These are phyloP conservation scores for Neofusicoccum sp. DNA, from an alignment of 2,329 filamentous ascomycete genomes.

Conservation along the genomic window DNA sequence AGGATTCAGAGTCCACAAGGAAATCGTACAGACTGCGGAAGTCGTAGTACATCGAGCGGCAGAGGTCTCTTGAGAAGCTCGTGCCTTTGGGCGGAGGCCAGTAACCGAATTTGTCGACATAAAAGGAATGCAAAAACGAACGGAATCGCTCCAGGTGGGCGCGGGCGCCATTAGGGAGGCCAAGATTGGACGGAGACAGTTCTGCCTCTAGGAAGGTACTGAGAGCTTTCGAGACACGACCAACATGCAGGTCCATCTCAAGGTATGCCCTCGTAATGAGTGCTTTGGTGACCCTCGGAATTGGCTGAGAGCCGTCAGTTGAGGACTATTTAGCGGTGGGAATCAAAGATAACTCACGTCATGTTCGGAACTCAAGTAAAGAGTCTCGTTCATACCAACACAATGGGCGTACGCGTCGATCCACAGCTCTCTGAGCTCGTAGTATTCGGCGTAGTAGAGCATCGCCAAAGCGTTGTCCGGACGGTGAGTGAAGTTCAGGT, in stretches of 20 bases:
- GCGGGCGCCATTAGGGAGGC: conserved; percentile 61
- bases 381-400: conserved; percentile 70
- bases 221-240: conserved; percentile 55
- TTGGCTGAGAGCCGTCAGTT: conserved; percentile 30
- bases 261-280: conserved; percentile 64
- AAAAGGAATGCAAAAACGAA: conserved; percentile 67
- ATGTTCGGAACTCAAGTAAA: conserved; percentile 63
- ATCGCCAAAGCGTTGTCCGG: conserved; percentile 70
- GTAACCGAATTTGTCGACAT: conserved; percentile 67
- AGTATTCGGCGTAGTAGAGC: conserved; percentile 68
- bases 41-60: conserved; percentile 66
- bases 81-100: conserved; percentile 64
- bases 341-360: conserved; percentile 50
- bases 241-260: conserved; percentile 67
- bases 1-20: conserved; percentile 65
- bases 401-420: conserved; percentile 76
- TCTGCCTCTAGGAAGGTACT: conserved; percentile 72
- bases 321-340: background rate
- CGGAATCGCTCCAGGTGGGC: conserved; percentile 74
- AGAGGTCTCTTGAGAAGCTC: conserved; percentile 61
- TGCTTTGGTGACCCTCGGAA: conserved; percentile 60
- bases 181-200: conserved; percentile 66
- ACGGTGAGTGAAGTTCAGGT: conserved; percentile 66
- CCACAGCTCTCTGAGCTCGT: conserved; percentile 66
- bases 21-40: conserved; percentile 73